A percentile compares a stretch with the other conserved stretches of the same genome.
Evolutionary conservation across 2,329 filamentous ascomycete genomes (phyloP).

Genomic region (Hypoxylon sp.): DNA sequence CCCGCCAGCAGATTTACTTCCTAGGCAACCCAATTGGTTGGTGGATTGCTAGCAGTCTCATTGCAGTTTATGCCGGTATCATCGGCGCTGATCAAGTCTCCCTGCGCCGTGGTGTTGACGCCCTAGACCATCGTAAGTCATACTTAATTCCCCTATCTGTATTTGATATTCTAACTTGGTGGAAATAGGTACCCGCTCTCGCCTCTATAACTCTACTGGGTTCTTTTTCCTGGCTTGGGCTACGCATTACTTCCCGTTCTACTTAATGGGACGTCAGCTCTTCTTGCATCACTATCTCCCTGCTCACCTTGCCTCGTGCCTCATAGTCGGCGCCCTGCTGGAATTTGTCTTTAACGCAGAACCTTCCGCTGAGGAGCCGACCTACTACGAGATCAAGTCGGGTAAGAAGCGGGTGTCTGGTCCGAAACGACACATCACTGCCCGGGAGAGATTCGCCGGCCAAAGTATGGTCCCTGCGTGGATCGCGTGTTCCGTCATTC

Average conservation of each 20-base stretch:
- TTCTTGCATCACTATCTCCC: conserved; percentile 99
- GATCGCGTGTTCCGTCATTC: conserved; percentile 80
- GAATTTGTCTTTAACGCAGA: conserved; percentile 98
- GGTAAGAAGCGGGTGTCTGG: conserved; percentile 63
- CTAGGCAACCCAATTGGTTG: conserved; percentile 96
- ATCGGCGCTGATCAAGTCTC: conserved; percentile 94
- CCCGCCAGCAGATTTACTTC: conserved; percentile 98
- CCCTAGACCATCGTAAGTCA: conserved; percentile 89
- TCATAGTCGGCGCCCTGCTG: conserved; percentile 91
- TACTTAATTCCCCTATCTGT: background rate
- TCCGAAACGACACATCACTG: conserved; percentile 76
- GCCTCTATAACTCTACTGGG: conserved; percentile 97
- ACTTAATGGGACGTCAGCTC: conserved; percentile 96
- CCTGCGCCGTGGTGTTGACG: conserved; percentile 91
- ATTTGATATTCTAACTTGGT: conserved; percentile 38
- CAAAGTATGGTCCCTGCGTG: conserved; percentile 85
- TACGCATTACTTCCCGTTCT: conserved; percentile 97
- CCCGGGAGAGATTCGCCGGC: conserved; percentile 83
- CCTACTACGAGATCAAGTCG: conserved; percentile 60
- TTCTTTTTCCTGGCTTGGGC: conserved; percentile 99
- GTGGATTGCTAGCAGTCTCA: conserved; percentile 93
- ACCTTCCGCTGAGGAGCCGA: conserved; percentile 72
- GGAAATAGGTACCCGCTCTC: conserved; percentile 82
- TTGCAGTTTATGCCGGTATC: conserved; percentile 94
- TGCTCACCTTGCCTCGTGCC: conserved; percentile 88